Evolutionary conservation across 257 asterid genomes (phyloP), one percentile per base, ranked within the genome.

Genomic region (Schizonepeta tenuifolia): DNA sequence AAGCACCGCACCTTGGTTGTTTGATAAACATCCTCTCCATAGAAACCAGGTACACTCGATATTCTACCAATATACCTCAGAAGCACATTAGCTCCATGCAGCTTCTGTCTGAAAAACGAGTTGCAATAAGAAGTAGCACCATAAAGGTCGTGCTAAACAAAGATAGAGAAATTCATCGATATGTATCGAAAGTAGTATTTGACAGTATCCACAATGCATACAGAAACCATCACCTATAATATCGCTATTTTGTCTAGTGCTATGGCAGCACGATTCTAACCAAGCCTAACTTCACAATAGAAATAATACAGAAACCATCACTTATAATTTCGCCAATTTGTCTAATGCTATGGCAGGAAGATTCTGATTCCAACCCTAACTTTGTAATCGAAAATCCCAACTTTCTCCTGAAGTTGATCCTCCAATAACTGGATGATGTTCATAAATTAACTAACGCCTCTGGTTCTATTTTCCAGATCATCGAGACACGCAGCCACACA

Each of bases 1-100:
- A 70, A n/a, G 73, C 40, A 94, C 98, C 98, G 73, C 40, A 94
- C 98, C 98, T 88, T 82, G 73, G 84, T 47, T 17, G 90, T 80
- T 78, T 86, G 89, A 57, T 77, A 43, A 9, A 95, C 82, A 70
- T 89, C 93, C 63, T 72, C 54, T 31, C 64, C 67, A 75, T 87
- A 86, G 74, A 91, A 85, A 77, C 79, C 63, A 9, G 89, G 82
- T 60, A 83, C 26, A 28, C 46, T 71, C 8, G 90, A 80, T 24
- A 78, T 56, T 80, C 96, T 86, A 38, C 96, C 96, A 46, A 94
- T 44, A 79, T 87, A 65, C 71, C 91, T 86, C 67, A 94, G 73
- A 78, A 91, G 67, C 70, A 76, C 96, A 80, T 54, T 24, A 54
- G 78, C 77, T 43, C 97, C 97, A 49, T 40, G 79, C 81, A 91